phyloP scores from a whole-genome alignment of 108 stramenopile genomes.

The Cylindrotheca fusiformis region DNA sequence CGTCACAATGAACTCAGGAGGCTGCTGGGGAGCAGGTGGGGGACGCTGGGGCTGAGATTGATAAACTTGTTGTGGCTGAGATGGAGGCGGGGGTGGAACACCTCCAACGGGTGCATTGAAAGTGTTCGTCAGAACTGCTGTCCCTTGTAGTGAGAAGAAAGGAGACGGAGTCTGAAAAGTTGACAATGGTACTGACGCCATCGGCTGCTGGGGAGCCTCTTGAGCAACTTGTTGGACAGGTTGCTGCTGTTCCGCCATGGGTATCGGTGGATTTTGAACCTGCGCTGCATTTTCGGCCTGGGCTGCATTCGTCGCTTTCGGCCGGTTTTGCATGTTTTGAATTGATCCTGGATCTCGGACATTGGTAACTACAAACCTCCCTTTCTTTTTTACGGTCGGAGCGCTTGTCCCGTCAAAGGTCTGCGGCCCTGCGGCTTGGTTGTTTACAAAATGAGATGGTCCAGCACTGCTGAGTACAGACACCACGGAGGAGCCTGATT shows the following conservation, averaged over 20 bases:
- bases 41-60: constrained; percentile 12
- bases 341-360: constrained; percentile 26
- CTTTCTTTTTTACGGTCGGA: constrained; percentile 44
- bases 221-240: background rate
- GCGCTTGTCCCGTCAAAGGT: constrained; percentile 23
- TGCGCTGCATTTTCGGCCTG: background rate
- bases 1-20: background rate
- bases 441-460: background rate
- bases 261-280: background rate
- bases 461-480: constrained; percentile 1
- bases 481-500: background rate
- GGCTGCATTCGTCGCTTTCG: background rate
- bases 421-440: constrained; percentile 7
- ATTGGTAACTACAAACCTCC: constrained; percentile 41
- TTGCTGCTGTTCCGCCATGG: background rate
- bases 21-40: constrained; percentile 1
- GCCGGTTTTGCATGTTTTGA: constrained; percentile 8
- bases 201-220: no score
- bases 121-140: background rate
- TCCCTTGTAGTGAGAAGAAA: background rate
- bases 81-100: background rate
- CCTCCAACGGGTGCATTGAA: background rate
- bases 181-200: no score
- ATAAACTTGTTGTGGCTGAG: constrained; percentile 10
- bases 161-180: background rate